Evolutionary conservation across 2,329 filamentous ascomycete species (phyloP).

Genomic region (Cryphonectria carpinicola): DNA sequence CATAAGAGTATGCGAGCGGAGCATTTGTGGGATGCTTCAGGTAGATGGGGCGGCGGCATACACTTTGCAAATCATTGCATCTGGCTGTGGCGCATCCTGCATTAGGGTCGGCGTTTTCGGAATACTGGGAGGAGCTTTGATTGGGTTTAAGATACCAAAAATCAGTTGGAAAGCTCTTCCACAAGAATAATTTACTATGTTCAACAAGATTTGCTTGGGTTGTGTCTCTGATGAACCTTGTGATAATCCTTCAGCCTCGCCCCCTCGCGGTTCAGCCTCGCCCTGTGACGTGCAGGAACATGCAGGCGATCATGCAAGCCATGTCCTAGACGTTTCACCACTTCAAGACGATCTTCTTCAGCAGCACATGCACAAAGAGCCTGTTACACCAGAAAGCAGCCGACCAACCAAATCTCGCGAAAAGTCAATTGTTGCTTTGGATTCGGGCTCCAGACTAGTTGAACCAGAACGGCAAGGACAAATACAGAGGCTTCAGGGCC

Average conservation of each 20-base stretch:
- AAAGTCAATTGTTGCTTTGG: neutral
- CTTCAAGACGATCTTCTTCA: neutral
- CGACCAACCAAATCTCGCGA: neutral
- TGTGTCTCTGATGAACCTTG: neutral
- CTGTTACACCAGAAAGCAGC: neutral
- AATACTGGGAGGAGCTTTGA: slow-evolving; percentile 18
- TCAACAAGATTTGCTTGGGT: neutral
- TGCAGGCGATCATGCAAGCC: neutral
- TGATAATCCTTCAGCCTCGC: neutral
- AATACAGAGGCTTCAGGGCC: neutral
- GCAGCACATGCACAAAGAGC: neutral
- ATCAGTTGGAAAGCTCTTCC: slow-evolving; percentile 9
- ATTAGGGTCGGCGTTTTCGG: slow-evolving; percentile 26
- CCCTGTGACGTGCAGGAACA: neutral
- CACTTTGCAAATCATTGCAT: slow-evolving; percentile 9
- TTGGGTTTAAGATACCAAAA: slow-evolving; percentile 23
- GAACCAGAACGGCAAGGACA: neutral
- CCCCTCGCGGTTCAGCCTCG: neutral
- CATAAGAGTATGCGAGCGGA: neutral
- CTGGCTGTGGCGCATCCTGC: slow-evolving; percentile 18
- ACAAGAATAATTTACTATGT: slow-evolving; percentile 21
- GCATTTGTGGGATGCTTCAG: slow-evolving; percentile 4
- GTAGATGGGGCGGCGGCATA: neutral
- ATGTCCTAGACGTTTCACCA: too few species aligned
- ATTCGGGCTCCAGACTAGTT: neutral